These are phyloP conservation scores for Xylariaceae sp. DNA, from an alignment of 2,329 filamentous ascomycete species.

Conservation along the genomic window DNA sequence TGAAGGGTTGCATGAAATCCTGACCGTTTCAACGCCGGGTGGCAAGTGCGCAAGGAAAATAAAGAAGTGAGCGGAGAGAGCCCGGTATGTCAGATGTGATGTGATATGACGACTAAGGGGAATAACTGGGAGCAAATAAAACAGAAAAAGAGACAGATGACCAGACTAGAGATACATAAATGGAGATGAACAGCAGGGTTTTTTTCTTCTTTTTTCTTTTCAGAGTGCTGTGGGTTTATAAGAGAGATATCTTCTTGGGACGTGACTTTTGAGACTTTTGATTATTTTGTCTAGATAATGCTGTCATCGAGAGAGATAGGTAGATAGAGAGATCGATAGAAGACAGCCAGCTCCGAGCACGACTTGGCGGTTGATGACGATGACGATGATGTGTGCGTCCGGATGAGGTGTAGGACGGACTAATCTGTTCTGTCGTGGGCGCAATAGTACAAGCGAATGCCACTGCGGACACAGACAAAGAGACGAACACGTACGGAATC, in stretches of 20 bases:
- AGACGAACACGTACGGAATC: neutral
- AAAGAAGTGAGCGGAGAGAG: conserved; percentile 25
- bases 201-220: neutral
- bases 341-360: neutral
- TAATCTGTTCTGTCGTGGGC: conserved; percentile 27
- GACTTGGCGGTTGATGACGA: neutral
- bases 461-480: conserved; percentile 36
- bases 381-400: conserved; percentile 19
- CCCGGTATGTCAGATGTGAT: conserved; percentile 16
- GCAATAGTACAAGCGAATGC: conserved; percentile 50
- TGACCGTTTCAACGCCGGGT: conserved; percentile 26
- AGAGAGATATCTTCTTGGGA: conserved; percentile 18
- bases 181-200: conserved; percentile 1
- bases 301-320: conserved; percentile 4
- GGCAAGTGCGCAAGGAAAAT: conserved; percentile 28
- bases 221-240: conserved; percentile 1
- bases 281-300: conserved; percentile 15
- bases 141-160: conserved; percentile 19
- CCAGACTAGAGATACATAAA: conserved; percentile 14
- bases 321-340: neutral
- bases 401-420: conserved; percentile 5
- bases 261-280: neutral
- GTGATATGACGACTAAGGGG: conserved; percentile 4
- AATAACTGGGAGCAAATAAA: conserved; percentile 14
- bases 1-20: conserved; percentile 17